Conservation (phyloP, 805 yeast genomes). For the Suhomyces sp. region DNA sequence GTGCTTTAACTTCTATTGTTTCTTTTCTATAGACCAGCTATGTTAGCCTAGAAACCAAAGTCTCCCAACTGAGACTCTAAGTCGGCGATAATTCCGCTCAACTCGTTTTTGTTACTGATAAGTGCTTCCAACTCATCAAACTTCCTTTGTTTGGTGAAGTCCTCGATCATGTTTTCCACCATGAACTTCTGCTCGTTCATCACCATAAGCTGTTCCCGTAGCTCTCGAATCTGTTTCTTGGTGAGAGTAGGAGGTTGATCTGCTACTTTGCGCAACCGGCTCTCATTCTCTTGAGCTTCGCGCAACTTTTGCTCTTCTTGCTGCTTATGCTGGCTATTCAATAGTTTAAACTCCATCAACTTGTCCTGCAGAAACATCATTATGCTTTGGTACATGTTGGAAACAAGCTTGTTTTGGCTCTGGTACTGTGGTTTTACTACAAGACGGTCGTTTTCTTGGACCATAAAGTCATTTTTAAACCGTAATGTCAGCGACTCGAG, state of each 20-base stretch:
- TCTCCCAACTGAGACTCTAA: conserved; percentile 58
- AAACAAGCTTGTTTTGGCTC: conserved; percentile 26
- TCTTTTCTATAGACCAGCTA: neutral
- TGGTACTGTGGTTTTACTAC: conserved; percentile 12
- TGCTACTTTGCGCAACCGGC: neutral
- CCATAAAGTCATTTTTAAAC: conserved; percentile 23
- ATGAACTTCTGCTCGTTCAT: conserved; percentile 78
- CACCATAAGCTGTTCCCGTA: conserved; percentile 78
- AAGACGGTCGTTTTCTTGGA: conserved; percentile 4
- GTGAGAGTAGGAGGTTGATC: conserved; percentile 34
- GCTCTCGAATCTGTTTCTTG: conserved; percentile 52
- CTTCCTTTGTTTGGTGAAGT: conserved; percentile 61
- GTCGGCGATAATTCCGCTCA: conserved; percentile 45
- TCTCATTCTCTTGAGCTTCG: conserved; percentile 3
- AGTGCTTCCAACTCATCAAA: conserved; percentile 74
- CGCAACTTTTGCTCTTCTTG: conserved; percentile 21
- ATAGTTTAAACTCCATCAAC: conserved; percentile 58
- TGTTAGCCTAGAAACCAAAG: conserved; percentile 25
- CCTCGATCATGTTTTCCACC: conserved; percentile 60
- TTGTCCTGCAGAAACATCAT: conserved; percentile 63
- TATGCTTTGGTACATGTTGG: conserved; percentile 56
- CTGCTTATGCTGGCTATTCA: conserved; percentile 47
- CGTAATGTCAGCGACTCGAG: conserved; percentile 24
- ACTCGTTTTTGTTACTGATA: conserved; percentile 54
- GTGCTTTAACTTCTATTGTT: neutral